A percentile compares a stretch with the other conserved stretches of the same genome.
phyloP scores from a whole-genome alignment of 257 asterid species.

The Fraxinus quadrangulata region DNA sequence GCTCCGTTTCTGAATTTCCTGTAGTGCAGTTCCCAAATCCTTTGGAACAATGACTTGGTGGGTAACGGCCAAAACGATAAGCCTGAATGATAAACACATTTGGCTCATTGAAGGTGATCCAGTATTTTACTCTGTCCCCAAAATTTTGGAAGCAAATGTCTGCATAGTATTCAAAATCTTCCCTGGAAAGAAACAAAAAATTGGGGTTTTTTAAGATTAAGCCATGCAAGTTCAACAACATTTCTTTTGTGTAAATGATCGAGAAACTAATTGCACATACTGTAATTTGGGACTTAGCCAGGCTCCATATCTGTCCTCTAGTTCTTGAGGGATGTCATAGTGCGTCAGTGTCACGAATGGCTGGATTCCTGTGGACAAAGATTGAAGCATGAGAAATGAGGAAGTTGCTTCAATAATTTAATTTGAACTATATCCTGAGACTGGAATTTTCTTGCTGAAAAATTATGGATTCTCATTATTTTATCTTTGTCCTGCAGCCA shows the following conservation, averaged over 20 bases:
- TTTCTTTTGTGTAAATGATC: neutral
- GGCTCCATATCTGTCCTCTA: conserved; percentile 63
- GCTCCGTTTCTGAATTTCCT: conserved; percentile 41
- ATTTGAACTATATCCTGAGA: too few species aligned
- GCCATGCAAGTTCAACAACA: neutral
- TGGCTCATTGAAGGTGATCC: conserved; percentile 75
- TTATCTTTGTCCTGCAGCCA: neutral
- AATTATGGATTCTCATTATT: neutral
- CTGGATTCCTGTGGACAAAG: conserved; percentile 41
- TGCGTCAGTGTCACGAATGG: conserved; percentile 63
- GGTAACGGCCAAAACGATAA: conserved; percentile 50
- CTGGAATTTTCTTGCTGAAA: neutral
- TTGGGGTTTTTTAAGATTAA: neutral
- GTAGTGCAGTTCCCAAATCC: conserved; percentile 48
- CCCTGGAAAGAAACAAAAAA: conserved; percentile 41
- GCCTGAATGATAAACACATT: conserved; percentile 50
- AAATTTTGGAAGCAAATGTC: conserved; percentile 57
- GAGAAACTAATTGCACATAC: conserved; percentile 29
- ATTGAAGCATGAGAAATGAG: neutral
- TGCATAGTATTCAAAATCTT: conserved; percentile 58
- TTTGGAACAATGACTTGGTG: conserved; percentile 57
- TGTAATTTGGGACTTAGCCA: conserved; percentile 58
- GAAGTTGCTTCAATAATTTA: neutral
- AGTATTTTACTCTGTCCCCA: conserved; percentile 63
- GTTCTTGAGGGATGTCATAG: conserved; percentile 72